These are phyloP conservation scores for Phycomyces blakesleeanus DNA, from an alignment of 192 early-diverging fungal species.

Conservation along the genomic window DNA sequence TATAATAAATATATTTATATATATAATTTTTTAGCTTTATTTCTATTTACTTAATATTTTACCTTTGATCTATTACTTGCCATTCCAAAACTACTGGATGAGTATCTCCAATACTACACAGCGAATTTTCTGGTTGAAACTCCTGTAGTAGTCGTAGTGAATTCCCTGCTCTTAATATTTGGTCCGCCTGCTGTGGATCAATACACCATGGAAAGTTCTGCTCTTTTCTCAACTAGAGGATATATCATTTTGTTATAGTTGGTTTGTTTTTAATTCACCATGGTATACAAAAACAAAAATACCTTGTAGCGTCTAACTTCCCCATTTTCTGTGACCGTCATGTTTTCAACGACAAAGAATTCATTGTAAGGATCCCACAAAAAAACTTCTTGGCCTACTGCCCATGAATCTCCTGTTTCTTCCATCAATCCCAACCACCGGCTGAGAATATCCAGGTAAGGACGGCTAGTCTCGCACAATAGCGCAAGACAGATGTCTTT, in stretches of 20 bases:
- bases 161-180: conserved; percentile 39
- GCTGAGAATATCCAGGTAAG: conserved; percentile 38
- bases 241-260: not conserved
- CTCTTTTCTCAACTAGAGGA: conserved; percentile 13
- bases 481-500: conserved; percentile 21
- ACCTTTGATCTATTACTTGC: conserved; percentile 7
- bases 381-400: not conserved
- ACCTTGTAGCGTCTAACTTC: not conserved
- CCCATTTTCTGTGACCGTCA: not conserved
- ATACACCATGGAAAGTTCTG: conserved; percentile 26
- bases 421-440: conserved; percentile 34
- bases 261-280: too few relatives aligned
- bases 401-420: conserved; percentile 4
- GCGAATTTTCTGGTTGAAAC: conserved; percentile 28
- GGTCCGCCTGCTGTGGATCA: conserved; percentile 18
- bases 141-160: conserved; percentile 37
- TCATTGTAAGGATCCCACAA: conserved; percentile 36
- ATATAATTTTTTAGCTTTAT: too few relatives aligned
- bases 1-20: too few relatives aligned
- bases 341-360: conserved; percentile 34
- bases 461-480: conserved; percentile 36
- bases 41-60: not conserved
- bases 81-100: not conserved
- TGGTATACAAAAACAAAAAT: not conserved
- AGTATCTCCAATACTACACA: conserved; percentile 15